A percentile compares a stretch with the other conserved stretches of the same genome.
Evolutionary conservation across 306 rosid species (phyloP).

Genomic region (Potentilla sterilis): DNA sequence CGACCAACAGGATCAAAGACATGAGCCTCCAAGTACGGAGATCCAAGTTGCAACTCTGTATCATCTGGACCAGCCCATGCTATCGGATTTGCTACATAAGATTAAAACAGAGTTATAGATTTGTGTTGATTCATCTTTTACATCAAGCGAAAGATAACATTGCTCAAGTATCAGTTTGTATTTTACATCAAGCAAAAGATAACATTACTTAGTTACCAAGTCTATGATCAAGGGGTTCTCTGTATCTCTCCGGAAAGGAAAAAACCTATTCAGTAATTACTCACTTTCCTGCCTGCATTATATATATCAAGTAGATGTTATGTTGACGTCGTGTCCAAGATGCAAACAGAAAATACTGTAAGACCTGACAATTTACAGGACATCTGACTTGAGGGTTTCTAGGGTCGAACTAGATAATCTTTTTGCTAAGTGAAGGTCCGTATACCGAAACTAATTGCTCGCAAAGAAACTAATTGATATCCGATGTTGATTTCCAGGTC

Average conservation of each 20-base stretch:
- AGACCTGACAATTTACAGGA: not conserved
- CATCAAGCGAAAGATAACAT: not conserved
- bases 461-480: not conserved
- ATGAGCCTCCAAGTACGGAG: conserved; percentile 25
- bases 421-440: not conserved
- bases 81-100: conserved; percentile 58
- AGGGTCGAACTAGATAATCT: not conserved
- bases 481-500: not conserved
- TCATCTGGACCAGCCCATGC: conserved; percentile 56
- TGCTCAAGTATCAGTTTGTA: not conserved
- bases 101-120: not conserved
- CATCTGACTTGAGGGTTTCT: not conserved
- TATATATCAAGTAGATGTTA: not conserved
- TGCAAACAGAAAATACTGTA: not conserved
- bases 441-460: not conserved
- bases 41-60: conserved; percentile 30
- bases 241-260: not conserved
- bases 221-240: not conserved
- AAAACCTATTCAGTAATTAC: not conserved
- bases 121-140: not conserved
- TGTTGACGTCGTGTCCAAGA: not conserved
- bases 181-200: not conserved
- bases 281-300: not conserved
- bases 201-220: not conserved
- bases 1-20: conserved; percentile 34